phyloP scores from a whole-genome alignment of 2,329 filamentous ascomycete species.

The Pseudogymnoascus sp. region DNA sequence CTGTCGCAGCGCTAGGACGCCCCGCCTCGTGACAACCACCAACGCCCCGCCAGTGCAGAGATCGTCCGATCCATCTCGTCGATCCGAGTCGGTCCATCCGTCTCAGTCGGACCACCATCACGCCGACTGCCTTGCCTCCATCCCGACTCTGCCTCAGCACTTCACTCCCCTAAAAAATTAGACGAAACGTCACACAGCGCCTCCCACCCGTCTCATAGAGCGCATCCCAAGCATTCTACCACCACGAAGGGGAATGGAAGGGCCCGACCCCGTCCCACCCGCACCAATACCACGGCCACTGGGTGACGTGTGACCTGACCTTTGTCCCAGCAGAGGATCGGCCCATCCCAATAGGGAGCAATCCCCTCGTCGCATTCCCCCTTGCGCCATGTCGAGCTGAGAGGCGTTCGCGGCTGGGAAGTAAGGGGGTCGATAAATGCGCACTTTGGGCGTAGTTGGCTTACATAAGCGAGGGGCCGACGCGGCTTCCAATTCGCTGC shows the following conservation, averaged over 20 bases:
- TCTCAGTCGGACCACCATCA: background rate
- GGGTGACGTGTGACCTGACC: background rate
- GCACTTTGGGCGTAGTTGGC: background rate
- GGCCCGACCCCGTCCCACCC: constrained; percentile 3
- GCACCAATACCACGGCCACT: background rate
- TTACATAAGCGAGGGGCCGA: background rate
- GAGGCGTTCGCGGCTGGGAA: background rate
- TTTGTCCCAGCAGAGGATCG: background rate
- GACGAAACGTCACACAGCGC: background rate
- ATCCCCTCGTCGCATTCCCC: background rate
- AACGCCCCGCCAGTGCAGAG: background rate
- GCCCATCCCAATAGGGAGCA: background rate
- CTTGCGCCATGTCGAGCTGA: background rate
- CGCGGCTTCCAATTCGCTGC: background rate
- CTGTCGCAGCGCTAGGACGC: background rate
- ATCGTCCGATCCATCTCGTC: background rate
- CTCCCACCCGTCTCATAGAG: background rate
- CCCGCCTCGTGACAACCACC: background rate
- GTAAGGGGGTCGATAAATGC: background rate
- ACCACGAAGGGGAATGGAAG: background rate
- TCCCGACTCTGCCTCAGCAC: background rate
- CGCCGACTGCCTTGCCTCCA: background rate
- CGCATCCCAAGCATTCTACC: background rate
- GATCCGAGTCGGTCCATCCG: background rate
- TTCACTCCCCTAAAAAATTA: background rate